Evolutionary conservation across 1,139 yeast genomes (phyloP).

Genomic region (Hansenula anomala): DNA sequence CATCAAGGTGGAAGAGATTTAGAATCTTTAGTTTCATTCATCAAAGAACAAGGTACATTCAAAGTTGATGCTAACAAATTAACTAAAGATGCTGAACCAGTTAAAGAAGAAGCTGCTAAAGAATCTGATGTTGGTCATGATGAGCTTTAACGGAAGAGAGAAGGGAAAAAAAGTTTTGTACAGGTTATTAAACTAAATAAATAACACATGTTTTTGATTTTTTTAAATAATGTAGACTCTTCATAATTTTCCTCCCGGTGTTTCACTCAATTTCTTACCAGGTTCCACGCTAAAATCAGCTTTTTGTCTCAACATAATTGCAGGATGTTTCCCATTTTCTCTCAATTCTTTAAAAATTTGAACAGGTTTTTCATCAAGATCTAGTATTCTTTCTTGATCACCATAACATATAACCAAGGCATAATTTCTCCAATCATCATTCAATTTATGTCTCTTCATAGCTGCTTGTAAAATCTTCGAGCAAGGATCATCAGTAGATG

Average conservation of each 20-base stretch:
- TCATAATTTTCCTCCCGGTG: constrained; percentile 20
- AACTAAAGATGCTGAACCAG: constrained; percentile 25
- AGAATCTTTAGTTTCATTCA: constrained; percentile 64
- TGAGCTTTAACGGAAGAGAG: constrained; percentile 2
- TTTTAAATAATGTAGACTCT: background rate
- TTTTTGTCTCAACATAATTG: constrained; percentile 85
- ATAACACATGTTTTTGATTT: no score
- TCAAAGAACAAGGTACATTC: constrained; percentile 60
- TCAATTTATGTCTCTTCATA: constrained; percentile 78
- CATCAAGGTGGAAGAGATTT: constrained; percentile 73
- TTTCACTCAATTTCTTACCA: constrained; percentile 4
- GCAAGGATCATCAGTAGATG: constrained; percentile 90
- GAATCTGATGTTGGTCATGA: constrained; percentile 6
- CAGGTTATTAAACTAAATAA: no score
- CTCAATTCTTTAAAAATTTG: constrained; percentile 82
- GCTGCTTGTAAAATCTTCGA: constrained; percentile 86
- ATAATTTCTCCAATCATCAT: constrained; percentile 83
- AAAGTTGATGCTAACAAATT: constrained; percentile 47
- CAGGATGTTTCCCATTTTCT: constrained; percentile 85
- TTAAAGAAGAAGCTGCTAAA: constrained; percentile 17
- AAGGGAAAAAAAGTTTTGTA: no score
- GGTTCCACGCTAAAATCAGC: constrained; percentile 36
- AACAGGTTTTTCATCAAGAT: constrained; percentile 85
- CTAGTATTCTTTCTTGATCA: constrained; percentile 81
- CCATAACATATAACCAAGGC: constrained; percentile 89